Base-by-base conservation (phyloP, 805 yeast genomes). In the Saccharomycopsis sp. region DNA sequence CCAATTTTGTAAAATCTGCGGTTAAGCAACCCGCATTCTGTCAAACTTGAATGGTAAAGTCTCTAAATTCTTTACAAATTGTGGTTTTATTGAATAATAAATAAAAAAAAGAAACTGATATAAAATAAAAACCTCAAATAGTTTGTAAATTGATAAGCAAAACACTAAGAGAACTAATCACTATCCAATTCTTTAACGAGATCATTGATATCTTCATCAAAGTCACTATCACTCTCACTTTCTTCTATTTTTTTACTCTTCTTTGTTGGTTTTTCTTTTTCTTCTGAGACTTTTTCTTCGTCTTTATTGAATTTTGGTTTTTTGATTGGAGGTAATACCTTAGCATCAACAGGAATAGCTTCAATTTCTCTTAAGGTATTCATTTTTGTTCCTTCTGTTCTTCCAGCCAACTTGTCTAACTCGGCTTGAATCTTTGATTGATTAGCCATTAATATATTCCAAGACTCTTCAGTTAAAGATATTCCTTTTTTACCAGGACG, bases 401-500 rank as follows among this genome's bases (percentile, higher is more conserved):
- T 32, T n/a, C 49, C 49, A 10, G 46, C 49, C 26, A 45, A 18
- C 26, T 36, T 39, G 33, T 45, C 46, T 23, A 45, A 37, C 9
- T 41, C 40, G 5, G 30, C 21, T 15, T 42, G 41, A 29, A 42
- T 42, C 28, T 42, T 37, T 15, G 19, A 18, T 17, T 37, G 42
- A 25, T 34, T 37, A 4, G 65, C 72, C 40, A 75, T 51, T 30
- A 78, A 57, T 31, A 56, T 57, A 15, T 54, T 54, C 77, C 84
- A 79, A 18, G 67, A 66, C 3, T 68, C 80, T 47, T 63, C 69
- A 1, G 79, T 72, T 20, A 78, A 55, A 1, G 83, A 65, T 17
- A 78, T 74, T 0, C 84, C 83, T 59, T 88, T 88, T 53, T 76
- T 79, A 1, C 95, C 94, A 0, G 97, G 97, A 45, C 69, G 69